A percentile compares a stretch with the other conserved stretches of the same genome.
phyloP scores from a whole-genome alignment of 2,329 filamentous ascomycete species.

The Ceratocystis eucalypticola region DNA sequence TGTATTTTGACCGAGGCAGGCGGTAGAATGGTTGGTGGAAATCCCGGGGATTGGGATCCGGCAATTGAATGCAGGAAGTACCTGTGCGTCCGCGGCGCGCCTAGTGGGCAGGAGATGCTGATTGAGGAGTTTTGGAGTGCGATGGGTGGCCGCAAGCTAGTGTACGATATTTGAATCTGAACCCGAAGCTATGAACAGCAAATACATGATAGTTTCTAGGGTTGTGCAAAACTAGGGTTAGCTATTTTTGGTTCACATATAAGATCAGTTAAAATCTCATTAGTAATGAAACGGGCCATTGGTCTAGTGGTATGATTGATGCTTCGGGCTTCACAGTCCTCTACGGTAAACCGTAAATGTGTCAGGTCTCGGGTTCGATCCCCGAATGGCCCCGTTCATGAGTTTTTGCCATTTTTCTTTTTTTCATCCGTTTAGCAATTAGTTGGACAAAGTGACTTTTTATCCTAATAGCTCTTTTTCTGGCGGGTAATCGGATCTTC shows the following conservation, averaged over 20 bases:
- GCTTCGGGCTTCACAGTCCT: slow-evolving; percentile 18
- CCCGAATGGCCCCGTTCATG: slow-evolving; percentile 15
- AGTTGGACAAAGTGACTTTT: no score
- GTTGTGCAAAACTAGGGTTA: neutral
- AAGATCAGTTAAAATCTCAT: neutral
- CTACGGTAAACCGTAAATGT: slow-evolving; percentile 17
- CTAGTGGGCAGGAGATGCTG: slow-evolving; percentile 45
- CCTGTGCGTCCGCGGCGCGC: slow-evolving; percentile 48
- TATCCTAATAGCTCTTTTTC: no score
- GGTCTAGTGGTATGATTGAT: slow-evolving; percentile 20
- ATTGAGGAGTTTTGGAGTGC: slow-evolving; percentile 52
- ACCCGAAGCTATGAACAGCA: no score
- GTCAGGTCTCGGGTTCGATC: slow-evolving; percentile 19
- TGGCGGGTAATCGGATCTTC: no score
- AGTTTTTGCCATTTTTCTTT: neutral
- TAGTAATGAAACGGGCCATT: slow-evolving; percentile 20
- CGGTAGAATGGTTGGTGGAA: slow-evolving; percentile 57
- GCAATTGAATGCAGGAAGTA: slow-evolving; percentile 47
- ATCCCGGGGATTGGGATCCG: slow-evolving; percentile 58
- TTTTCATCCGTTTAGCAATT: neutral
- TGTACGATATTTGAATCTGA: slow-evolving; percentile 27
- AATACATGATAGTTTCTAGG: neutral
- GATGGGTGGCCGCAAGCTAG: slow-evolving; percentile 41
- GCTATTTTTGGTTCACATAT: neutral
- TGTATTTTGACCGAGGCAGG: slow-evolving; percentile 62